A percentile compares a stretch with the other conserved stretches of the same genome.
Conservation (phyloP, 1,284 basidiomycete genomes). For the Heterobasidion occidentale region DNA sequence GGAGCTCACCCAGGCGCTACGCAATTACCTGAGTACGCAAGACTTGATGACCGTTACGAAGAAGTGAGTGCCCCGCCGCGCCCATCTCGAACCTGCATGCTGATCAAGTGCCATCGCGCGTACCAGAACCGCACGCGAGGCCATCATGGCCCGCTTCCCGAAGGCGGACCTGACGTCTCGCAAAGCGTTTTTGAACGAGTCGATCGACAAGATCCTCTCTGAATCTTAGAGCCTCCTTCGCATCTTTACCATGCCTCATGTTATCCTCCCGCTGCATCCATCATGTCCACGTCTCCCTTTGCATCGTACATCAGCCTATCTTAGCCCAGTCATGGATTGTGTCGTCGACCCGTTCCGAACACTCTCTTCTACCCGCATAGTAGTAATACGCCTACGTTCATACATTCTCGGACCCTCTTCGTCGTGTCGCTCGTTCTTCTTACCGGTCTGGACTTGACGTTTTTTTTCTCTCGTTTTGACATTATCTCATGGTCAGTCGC, state of each 20-base stretch:
- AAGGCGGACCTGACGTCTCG: slow-evolving; percentile 75
- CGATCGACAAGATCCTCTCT: slow-evolving; percentile 85
- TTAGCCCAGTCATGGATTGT: slow-evolving; percentile 2
- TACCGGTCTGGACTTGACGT: not conserved
- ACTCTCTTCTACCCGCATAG: not conserved
- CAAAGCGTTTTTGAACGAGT: slow-evolving; percentile 81
- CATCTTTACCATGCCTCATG: not conserved
- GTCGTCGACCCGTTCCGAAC: not conserved
- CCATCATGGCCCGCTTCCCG: slow-evolving; percentile 80
- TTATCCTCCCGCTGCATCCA: slow-evolving; percentile 7
- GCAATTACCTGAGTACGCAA: slow-evolving; percentile 81
- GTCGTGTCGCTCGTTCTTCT: slow-evolving; percentile 1
- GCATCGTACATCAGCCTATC: not conserved
- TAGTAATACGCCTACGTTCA: not conserved
- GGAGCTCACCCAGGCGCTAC: slow-evolving; percentile 70
- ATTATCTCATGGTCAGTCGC: not conserved
- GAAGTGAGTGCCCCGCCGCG: slow-evolving; percentile 51
- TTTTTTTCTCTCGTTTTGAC: not conserved
- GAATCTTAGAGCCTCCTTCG: slow-evolving; percentile 41
- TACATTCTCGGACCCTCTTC: not conserved
- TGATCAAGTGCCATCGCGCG: slow-evolving; percentile 5
- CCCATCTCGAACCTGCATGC: slow-evolving; percentile 1
- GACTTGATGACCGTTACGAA: slow-evolving; percentile 93
- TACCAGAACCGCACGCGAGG: slow-evolving; percentile 77
- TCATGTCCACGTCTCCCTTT: slow-evolving; percentile 2